phyloP scores from a whole-genome alignment of 164 flowering plant genomes.

The grape (Vitis vinifera) region ASM3070453v1 NC_081808.1:3751501-3752000 shows the following conservation, averaged over 20 bases:
- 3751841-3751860: constrained; percentile 80
- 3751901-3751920: constrained; percentile 68
- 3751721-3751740: not conserved
- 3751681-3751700: not conserved
- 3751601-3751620: not conserved
- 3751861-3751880: constrained; percentile 97
- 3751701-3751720: not conserved
- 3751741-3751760: too few relatives aligned
- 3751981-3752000: too few relatives aligned
- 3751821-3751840: constrained; percentile 87
- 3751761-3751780: not conserved
- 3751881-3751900: constrained; percentile 86
- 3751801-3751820: constrained; percentile 44
- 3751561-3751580: not conserved
- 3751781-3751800: constrained; percentile 1
- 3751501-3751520: not conserved
- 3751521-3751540: not conserved
- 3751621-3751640: not conserved
- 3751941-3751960: constrained; percentile 87
- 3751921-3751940: constrained; percentile 94
- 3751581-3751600: not conserved
- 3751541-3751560: not conserved
- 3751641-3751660: not conserved
- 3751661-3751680: not conserved
- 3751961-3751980: constrained; percentile 84